A percentile compares a stretch with the other conserved stretches of the same genome.
phyloP scores from a whole-genome alignment of 73 alveolate genomes.

The Tetrahymena thermophila region DNA sequence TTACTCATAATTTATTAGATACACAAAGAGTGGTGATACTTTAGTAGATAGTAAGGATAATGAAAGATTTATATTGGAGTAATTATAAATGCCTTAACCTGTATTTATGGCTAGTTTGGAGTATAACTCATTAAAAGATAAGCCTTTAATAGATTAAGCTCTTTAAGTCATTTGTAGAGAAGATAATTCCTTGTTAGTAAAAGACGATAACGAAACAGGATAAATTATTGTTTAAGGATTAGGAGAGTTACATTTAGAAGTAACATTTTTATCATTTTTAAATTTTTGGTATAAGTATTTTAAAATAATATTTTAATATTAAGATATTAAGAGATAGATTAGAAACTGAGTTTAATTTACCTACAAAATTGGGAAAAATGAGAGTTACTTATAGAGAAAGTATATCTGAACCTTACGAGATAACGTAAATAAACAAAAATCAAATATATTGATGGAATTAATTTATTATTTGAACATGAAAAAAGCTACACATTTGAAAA shows the following conservation, averaged over 20 bases:
- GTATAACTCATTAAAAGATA: slow-evolving; percentile 50
- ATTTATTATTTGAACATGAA: neutral
- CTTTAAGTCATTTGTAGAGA: slow-evolving; percentile 56
- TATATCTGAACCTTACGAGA: slow-evolving; percentile 9
- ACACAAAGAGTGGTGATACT: slow-evolving; percentile 68
- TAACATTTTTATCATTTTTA: neutral
- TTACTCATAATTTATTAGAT: neutral
- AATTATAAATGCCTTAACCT: slow-evolving; percentile 79
- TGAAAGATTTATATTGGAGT: slow-evolving; percentile 51
- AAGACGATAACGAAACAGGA: slow-evolving; percentile 59
- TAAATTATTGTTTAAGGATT: slow-evolving; percentile 61
- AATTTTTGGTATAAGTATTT: neutral
- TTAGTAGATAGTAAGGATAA: slow-evolving; percentile 43
- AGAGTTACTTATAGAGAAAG: slow-evolving; percentile 74
- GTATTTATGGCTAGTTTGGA: slow-evolving; percentile 81
- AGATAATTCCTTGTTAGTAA: slow-evolving; percentile 66
- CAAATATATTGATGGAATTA: neutral
- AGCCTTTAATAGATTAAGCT: slow-evolving; percentile 50
- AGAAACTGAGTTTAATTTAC: slow-evolving; percentile 57
- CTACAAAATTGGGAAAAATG: slow-evolving; percentile 69
- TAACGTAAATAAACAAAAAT: neutral
- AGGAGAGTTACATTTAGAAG: slow-evolving; percentile 85
- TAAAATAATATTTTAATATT: neutral
- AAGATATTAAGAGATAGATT: slow-evolving; percentile 63
- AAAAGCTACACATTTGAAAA: slow-evolving; percentile 7